Base-by-base conservation (phyloP, 2,329 filamentous ascomycete species). In the Paramyrothecium roridum region DNA sequence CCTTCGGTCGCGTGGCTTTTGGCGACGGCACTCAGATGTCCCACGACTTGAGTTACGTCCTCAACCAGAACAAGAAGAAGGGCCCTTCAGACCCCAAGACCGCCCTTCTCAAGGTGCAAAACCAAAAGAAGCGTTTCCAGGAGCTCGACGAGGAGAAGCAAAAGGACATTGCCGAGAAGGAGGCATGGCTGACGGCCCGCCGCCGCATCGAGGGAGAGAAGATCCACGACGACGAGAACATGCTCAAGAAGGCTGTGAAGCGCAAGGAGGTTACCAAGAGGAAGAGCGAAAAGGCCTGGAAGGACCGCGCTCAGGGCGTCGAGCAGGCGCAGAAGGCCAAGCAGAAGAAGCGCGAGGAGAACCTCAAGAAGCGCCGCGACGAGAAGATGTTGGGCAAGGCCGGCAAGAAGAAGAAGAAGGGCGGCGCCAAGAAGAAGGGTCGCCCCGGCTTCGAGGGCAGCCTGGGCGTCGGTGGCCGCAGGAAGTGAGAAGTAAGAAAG, bases 231-330 rank as follows among this genome's bases (percentile, higher is more conserved):
- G 91, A 96, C 70, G 91, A 91, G 59, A 85, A 83, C 48, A 76
- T 96, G 55, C 81, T 99, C 26, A 97, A 96, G 80, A 97, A 96
- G 80, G 90, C 93, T 0, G 79, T 98, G 62, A 97, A 97, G 82
- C 87, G 93, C 62, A 96, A 96, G 77, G 91, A 97, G 66, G 85
- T 87, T 62, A 79, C 83, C 52, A 98, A 97, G 84, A 88, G 87
- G 74, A 96, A 95, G 84, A 96, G 90, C 69, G 91, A 91, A 71
- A 88, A 89, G 68, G 91, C 95, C 67, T 98, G 95, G 90, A 82
- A 77, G 49, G 89, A 91, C 55, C 81, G 90, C 50, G 76, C 84
- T 43, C 84, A 88, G 26, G 87, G 87, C 30, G 86, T 98, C 50
- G 82, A 84, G 61, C 88, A 89, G 73, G 80, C 89, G 50, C 89